A percentile compares a stretch with the other conserved stretches of the same genome.
phyloP scores from a whole-genome alignment of 257 asterid species.

The Solanum gandarillasii region DNA sequence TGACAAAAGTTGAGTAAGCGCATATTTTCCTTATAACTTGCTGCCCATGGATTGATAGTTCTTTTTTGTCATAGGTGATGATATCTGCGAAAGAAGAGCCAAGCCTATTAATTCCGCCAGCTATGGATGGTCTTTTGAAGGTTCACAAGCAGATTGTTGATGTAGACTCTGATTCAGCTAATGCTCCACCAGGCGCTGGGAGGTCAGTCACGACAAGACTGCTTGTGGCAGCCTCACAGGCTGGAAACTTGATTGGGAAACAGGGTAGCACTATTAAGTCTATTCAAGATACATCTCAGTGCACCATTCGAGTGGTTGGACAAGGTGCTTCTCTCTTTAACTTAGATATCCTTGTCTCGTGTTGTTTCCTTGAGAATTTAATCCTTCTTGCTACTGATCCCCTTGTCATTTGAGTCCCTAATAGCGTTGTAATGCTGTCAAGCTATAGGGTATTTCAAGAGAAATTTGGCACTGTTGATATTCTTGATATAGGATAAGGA shows the following conservation, averaged over 20 bases:
- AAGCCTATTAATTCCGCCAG: constrained; percentile 62
- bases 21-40: not conserved
- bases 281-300: constrained; percentile 71
- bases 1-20: not conserved
- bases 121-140: constrained; percentile 75
- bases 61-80: constrained; percentile 33
- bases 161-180: constrained; percentile 45
- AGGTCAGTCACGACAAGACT: constrained; percentile 59
- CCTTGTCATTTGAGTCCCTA: not conserved
- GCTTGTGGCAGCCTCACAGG: constrained; percentile 85
- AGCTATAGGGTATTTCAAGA: not conserved
- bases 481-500: not conserved
- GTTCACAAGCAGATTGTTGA: constrained; percentile 70
- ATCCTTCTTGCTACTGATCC: not conserved
- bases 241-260: constrained; percentile 91
- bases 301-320: constrained; percentile 70
- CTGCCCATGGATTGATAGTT: not conserved
- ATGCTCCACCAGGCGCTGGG: constrained; percentile 25
- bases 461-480: not conserved
- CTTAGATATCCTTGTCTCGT: not conserved
- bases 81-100: constrained; percentile 87
- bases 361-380: not conserved
- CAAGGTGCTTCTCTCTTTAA: constrained; percentile 37
- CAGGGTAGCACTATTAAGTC: constrained; percentile 86
- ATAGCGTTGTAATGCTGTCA: not conserved